Base-by-base conservation (phyloP, 192 early-diverging fungal genomes). In the Borealophlyctis nickersoniae region DNA sequence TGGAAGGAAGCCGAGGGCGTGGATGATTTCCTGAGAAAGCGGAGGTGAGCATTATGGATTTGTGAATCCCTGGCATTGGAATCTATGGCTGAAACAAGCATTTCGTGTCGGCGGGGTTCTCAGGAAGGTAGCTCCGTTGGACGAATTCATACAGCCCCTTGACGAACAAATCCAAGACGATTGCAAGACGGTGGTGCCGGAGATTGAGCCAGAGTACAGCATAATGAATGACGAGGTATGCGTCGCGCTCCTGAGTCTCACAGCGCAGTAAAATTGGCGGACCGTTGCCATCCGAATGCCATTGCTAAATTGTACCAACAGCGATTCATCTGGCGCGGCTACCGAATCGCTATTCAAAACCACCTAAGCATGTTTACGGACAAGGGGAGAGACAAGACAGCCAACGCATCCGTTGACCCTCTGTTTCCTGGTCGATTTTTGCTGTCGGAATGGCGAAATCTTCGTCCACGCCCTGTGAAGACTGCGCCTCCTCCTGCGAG, bases 321-420 rank as follows among this genome's bases (percentile, higher is more conserved):
- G 72, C 27, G 53, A 56, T 73, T 58, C 53, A 73, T 49, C 51
- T 84, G 82, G 82, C 73, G 79, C 16, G 66, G 61, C 19, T 78
- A 81, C 36, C 78, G 82, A 5, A 66, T 73, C 0, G 82, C 77
- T 3, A 27, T 75, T 14, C 54, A 51, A 24, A 57, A 75, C 27
- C 76, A 84, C 52, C 27, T 84, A 19, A 65, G 75, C 58, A 62
- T 84, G 26, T 84, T 80, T 35, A 63, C 66, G 31, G 67, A 74
- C 0, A 23, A 54, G 54, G 36, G 56, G 30, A 34, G n/a, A 16
- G 56, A 28, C 24, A 60, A 53, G 4, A 54, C 28, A 23, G 52
- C 36, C 28, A 65, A n/a, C n/a, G n/a, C n/a, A n/a, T n/a, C n/a
- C n/a, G n/a, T 73, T 51, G 72, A 73, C 27, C 51, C 27, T 28